Evolutionary conservation across 352 stramenopile genomes (phyloP), one percentile per base, ranked within the genome.

Genomic region (Phytophthora pini): DNA sequence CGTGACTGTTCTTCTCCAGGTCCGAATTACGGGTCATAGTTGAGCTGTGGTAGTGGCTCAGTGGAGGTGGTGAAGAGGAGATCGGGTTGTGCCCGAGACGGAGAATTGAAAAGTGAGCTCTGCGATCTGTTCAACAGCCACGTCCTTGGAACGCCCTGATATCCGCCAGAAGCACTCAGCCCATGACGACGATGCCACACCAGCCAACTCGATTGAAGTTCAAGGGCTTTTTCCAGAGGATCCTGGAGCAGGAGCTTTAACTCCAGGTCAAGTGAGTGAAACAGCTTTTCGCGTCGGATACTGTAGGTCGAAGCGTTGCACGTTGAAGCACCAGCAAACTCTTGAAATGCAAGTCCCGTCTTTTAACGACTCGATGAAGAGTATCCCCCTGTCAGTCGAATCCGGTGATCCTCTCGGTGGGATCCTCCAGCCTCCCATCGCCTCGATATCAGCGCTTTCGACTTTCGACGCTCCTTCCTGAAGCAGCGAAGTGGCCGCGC

Each of bases 41-140:
- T 53, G 8, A 34, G 43, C n/a, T 7, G 15, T 39, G 8, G 32
- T 32, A 40, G 34, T 29, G 36, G n/a, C 29, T 7, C 15, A 41
- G 36, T 53, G 11, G 59, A 43, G 22, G 12, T n/a, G 48, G n/a
- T 47, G 39, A 26, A 27, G 31, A 53, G 47, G 40, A 63, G 45
- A 26, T 31, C 13, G 39, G 47, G 5, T 58, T 64, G 53, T 3
- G 31, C 8, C 27, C 38, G 34, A 45, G 52, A 62, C 3, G 45
- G 61, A 58, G 46, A 68, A 68, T 68, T 68, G 61, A 53, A 63
- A 63, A 63, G 46, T 68, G 61, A 68, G 52, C n/a, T n/a, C n/a
- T n/a, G n/a, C n/a, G n/a, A n/a, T n/a, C n/a, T n/a, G n/a, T n/a
- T n/a, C n/a, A n/a, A n/a, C n/a, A n/a, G n/a, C n/a, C n/a, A n/a